Conservation (phyloP, 2,329 filamentous ascomycete species). For the Beauveria caledonica region DNA sequence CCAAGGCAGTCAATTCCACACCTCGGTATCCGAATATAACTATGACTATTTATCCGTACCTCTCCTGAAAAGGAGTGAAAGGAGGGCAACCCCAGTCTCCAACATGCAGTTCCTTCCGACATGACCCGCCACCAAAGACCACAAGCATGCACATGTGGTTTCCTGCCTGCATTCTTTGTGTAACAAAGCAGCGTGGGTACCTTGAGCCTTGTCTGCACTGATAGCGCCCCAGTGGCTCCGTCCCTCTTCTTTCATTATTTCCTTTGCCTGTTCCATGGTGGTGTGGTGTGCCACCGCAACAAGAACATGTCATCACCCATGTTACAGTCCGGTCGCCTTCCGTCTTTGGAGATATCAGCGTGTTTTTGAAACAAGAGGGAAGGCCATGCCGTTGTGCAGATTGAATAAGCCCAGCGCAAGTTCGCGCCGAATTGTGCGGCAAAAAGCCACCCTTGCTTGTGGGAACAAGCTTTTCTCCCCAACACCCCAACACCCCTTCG, state of each 20-base stretch:
- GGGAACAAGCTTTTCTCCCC: neutral
- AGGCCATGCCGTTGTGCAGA: neutral
- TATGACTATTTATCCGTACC: no score
- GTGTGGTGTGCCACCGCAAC: neutral
- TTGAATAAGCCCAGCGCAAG: conserved; percentile 4
- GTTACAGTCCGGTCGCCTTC: neutral
- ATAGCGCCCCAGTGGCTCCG: no score
- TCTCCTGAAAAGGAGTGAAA: no score
- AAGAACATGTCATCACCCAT: neutral
- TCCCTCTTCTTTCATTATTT: no score
- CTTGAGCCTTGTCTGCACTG: no score
- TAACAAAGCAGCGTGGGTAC: no score
- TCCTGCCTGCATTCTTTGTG: no score
- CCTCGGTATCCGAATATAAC: no score
- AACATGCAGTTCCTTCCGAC: neutral
- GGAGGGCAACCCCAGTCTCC: no score
- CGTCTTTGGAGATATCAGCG: neutral
- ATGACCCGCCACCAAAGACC: neutral
- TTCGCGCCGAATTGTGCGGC: conserved; percentile 5
- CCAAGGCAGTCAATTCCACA: no score
- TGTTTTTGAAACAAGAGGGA: neutral
- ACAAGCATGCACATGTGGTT: neutral
- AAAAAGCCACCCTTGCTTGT: neutral
- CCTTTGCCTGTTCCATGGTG: neutral
- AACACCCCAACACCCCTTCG: no score